Evolutionary conservation across 2,329 filamentous ascomycete genomes (phyloP), one percentile per base, ranked within the genome.

Genomic region (Pseudocercospora crystallina): DNA sequence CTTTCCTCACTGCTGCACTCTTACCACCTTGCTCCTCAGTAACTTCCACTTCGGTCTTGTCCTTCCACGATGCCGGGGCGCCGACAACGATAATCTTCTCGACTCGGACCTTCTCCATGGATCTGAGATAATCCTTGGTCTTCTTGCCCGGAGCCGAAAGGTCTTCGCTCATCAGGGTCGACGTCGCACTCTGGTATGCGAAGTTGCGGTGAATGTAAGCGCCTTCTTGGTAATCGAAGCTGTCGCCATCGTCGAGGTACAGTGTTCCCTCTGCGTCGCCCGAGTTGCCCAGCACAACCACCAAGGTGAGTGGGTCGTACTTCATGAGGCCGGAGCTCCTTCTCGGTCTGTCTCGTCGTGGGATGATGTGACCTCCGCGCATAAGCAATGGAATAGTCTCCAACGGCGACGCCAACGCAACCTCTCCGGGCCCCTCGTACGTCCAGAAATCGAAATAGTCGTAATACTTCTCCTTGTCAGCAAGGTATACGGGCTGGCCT

Each of bases 171-270:
- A 76, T 76, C n/a, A 97, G 75, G 1, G 76, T 77, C 12, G 79
- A 78, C 43, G 75, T 73, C 5, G 70, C 65, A 53, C 72, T 74
- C 26, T 76, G 73, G 54, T 91, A 87, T 17, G 74, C 76, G 73
- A 99, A 96, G 53, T 77, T 79, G 52, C 90, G 88, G 73, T 96
- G 86, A 61, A 97, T 91, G 71, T 87, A 96, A 55, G 90, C 90
- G 9, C 91, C 92, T 57, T 84, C 76, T 69, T 95, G 78, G 66
- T 89, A 90, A 48, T 96, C 90, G 61, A 91, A 99, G 1, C 87
- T 88, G 71, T 97, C 91, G 41, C 94, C 94, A 60, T 99, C 94
- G 65, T 99, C 94, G 29, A 90, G 77, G 65, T 99, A 99, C 7
- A 99, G 75, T 42, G 87, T 85, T 26, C 94, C 94, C 41, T 86